Percentiles rank a stretch among this genome's conserved stretches.
phyloP scores from a whole-genome alignment of 352 stramenopile species.

The Plasmopara muralis region DNA sequence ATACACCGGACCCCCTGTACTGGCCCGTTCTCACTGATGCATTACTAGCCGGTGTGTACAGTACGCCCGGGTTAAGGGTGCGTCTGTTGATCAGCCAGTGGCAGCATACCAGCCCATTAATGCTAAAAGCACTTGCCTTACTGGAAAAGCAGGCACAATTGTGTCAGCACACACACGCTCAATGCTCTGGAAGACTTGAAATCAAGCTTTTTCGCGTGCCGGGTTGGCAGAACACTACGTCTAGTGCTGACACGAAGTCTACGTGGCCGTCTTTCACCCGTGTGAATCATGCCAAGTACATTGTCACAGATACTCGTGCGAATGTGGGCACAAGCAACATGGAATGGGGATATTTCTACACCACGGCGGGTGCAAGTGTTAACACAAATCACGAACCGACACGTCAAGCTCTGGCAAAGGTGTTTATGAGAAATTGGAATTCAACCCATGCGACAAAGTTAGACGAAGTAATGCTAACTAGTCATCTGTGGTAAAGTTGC shows the following conservation, averaged over 20 bases:
- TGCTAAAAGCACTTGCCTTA: constrained; percentile 41
- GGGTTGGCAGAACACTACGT: constrained; percentile 65
- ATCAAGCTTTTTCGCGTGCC: constrained; percentile 72
- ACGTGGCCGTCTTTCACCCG: constrained; percentile 62
- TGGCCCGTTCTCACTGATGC: constrained; percentile 65
- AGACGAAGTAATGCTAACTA: constrained; percentile 7
- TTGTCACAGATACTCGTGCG: constrained; percentile 68
- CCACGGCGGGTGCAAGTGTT: constrained; percentile 64
- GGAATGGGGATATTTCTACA: constrained; percentile 86
- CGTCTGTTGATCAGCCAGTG: constrained; percentile 74
- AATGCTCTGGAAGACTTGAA: constrained; percentile 48
- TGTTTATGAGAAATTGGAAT: constrained; percentile 76
- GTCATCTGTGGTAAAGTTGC: neutral
- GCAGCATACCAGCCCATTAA: constrained; percentile 54
- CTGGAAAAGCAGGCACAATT: constrained; percentile 43
- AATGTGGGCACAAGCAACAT: constrained; percentile 86
- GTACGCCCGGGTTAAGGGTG: constrained; percentile 40
- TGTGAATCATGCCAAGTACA: constrained; percentile 83
- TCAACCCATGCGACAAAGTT: constrained; percentile 53
- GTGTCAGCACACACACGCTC: constrained; percentile 31
- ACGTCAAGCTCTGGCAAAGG: constrained; percentile 39
- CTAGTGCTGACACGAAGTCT: constrained; percentile 16
- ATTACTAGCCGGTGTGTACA: constrained; percentile 48
- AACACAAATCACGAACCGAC: constrained; percentile 68
- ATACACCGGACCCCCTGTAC: constrained; percentile 48